Percentiles rank a stretch among this genome's conserved stretches.
Evolutionary conservation across 2,329 filamentous ascomycete genomes (phyloP).

Genomic region (Fusarium gaditjirri): DNA sequence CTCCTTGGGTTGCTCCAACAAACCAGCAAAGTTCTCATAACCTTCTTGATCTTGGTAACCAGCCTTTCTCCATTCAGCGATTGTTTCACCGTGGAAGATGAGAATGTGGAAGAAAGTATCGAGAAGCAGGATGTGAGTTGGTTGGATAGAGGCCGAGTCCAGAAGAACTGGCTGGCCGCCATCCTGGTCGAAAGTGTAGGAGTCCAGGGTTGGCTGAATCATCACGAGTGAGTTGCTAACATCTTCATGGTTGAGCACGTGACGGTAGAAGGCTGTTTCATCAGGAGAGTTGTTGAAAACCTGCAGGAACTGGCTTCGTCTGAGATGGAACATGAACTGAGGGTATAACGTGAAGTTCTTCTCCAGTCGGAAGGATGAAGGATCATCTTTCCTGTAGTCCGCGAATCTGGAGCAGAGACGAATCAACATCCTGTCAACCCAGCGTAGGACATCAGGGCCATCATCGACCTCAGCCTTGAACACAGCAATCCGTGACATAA

Average conservation of each 20-base stretch:
- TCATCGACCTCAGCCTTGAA: constrained; percentile 99
- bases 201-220: constrained; percentile 98
- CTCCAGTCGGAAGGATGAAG: constrained; percentile 94
- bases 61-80: constrained; percentile 97
- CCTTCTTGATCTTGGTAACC: constrained; percentile 98
- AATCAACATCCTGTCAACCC: constrained; percentile 99
- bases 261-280: constrained; percentile 98
- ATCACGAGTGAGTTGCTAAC: constrained; percentile 97
- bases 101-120: constrained; percentile 99
- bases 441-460: constrained; percentile 95
- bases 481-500: constrained; percentile 99
- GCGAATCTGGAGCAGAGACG: constrained; percentile 95
- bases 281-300: constrained; percentile 99
- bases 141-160: constrained; percentile 95
- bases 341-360: constrained; percentile 99
- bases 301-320: constrained; percentile 95
- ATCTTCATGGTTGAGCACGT: constrained; percentile 97
- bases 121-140: constrained; percentile 90
- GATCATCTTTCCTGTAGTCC: constrained; percentile 97
- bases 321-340: constrained; percentile 99
- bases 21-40: constrained; percentile 91
- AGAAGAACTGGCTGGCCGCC: constrained; percentile 92
- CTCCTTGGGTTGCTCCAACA: constrained; percentile 94
- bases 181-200: constrained; percentile 96
- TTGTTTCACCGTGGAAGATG: constrained; percentile 98